phyloP scores from a whole-genome alignment of 2,329 filamentous ascomycete genomes.

The Emmonsiellopsis sp. region DNA sequence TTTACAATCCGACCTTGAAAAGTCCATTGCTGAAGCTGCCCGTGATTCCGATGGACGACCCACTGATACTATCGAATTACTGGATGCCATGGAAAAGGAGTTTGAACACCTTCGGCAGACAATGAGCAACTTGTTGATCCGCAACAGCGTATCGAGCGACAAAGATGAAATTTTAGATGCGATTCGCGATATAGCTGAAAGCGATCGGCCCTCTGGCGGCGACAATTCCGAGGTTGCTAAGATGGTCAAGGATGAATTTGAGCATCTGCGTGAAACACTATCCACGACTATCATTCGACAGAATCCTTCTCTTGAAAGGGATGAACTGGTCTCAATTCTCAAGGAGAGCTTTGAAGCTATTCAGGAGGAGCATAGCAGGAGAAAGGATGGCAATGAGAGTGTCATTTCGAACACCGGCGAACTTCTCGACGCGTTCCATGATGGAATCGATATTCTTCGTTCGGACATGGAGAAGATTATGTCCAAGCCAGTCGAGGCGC shows the following conservation, averaged over 20 bases:
- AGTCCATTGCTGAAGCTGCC: conserved; percentile 38
- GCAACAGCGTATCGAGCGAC: conserved; percentile 45
- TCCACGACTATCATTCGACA: conserved; percentile 43
- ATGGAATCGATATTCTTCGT: conserved; percentile 66
- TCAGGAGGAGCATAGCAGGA: conserved; percentile 44
- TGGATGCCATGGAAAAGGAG: conserved; percentile 69
- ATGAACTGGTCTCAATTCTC: conserved; percentile 54
- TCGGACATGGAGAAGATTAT: conserved; percentile 65
- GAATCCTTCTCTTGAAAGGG: conserved; percentile 42
- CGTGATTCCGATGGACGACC: conserved; percentile 22
- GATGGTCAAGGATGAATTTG: conserved; percentile 51
- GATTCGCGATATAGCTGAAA: conserved; percentile 42
- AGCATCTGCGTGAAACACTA: conserved; percentile 51
- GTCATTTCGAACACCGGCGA: conserved; percentile 47
- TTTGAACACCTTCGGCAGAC: conserved; percentile 74
- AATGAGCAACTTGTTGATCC: conserved; percentile 61
- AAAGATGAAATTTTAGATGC: conserved; percentile 56
- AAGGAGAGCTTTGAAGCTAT: conserved; percentile 36
- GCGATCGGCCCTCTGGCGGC: conserved; percentile 30
- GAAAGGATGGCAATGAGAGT: conserved; percentile 45
- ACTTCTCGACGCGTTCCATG: conserved; percentile 53
- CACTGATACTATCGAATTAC: conserved; percentile 57
- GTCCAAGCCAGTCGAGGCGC: conserved; percentile 73
- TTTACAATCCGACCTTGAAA: conserved; percentile 50
- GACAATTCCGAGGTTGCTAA: conserved; percentile 38